Evolutionary conservation across 805 yeast genomes (phyloP).

Genomic region (Isabelozyma rhagii): DNA sequence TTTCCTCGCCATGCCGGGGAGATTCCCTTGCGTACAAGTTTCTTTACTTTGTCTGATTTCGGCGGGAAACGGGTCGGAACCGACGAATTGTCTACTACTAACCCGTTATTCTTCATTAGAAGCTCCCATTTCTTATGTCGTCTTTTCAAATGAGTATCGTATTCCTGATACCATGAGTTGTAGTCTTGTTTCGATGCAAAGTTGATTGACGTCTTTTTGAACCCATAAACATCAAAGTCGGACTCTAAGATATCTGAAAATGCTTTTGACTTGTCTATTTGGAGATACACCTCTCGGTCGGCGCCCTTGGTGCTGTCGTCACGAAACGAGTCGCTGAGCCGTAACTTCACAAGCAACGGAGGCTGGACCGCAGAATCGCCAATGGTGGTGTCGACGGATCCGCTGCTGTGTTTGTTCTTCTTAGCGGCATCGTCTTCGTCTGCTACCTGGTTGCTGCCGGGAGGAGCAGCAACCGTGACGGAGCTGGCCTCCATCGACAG

Average conservation of each 20-base stretch:
- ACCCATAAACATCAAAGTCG: constrained; percentile 76
- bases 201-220: constrained; percentile 60
- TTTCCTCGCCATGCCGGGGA: constrained; percentile 97
- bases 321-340: not conserved
- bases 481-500: constrained; percentile 5
- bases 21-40: constrained; percentile 85
- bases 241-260: constrained; percentile 12
- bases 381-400: not conserved
- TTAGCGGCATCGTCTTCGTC: not conserved
- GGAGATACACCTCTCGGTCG: not conserved
- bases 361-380: not conserved
- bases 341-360: not conserved
- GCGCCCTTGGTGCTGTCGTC: not conserved
- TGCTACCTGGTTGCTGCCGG: not conserved
- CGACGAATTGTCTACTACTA: constrained; percentile 24
- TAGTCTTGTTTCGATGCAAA: constrained; percentile 48
- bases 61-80: constrained; percentile 71
- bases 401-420: not conserved
- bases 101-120: constrained; percentile 66
- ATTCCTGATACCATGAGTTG: constrained; percentile 72
- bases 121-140: constrained; percentile 76
- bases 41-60: constrained; percentile 69
- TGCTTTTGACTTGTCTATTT: not conserved
- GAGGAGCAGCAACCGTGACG: not conserved
- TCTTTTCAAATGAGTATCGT: constrained; percentile 58